Base-by-base conservation (phyloP, 352 stramenopile species). In the Plasmopara viticola region DNA sequence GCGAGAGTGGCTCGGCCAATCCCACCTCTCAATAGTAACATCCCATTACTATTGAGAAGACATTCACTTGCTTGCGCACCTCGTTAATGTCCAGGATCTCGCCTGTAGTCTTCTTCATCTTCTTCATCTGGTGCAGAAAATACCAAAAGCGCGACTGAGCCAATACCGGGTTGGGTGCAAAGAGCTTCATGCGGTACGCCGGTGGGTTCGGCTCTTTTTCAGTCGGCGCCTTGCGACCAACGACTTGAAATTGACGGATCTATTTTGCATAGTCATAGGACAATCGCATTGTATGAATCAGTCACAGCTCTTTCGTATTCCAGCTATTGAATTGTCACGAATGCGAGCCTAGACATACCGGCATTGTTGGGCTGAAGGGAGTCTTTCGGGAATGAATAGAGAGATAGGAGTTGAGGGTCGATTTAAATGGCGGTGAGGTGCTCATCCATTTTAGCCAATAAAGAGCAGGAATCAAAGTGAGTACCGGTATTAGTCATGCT, bases 71-170 rank as follows among this genome's bases (percentile, higher is more conserved):
- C 53, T 49, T 68, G 88, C 83, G 65, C 57, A 97, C 88, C 88
- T 99, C 96, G 71, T 98, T 98, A 61, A 98, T 81, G 78, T 98
- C 94, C 50, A 99, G 79, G 74, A 99, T 99, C 79, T 99, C 96
- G 73, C 97, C 97, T 47, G 97, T 99, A 51, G 96, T 99, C 90
- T 99, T 99, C 94, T 99, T 99, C 96, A 99, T 99, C 89, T 99
- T 99, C 68, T 97, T 94, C 86, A 99, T 98, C 86, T 99, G 96
- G 78, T 99, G 96, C 70, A 99, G 94, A 84, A 99, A 99, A 86
- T 99, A 99, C 97, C 97, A 99, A 89, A 99, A 99, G 74, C 97
- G 97, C 56, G 95, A 99, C 86, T 98, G 98, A 62, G 96, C 97
- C 54, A 98, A 91, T 56, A 99, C 95, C 56, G 85, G 64, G 81